phyloP scores from a whole-genome alignment of 140 eudicot species.

The Stevia rebaudiana region DNA sequence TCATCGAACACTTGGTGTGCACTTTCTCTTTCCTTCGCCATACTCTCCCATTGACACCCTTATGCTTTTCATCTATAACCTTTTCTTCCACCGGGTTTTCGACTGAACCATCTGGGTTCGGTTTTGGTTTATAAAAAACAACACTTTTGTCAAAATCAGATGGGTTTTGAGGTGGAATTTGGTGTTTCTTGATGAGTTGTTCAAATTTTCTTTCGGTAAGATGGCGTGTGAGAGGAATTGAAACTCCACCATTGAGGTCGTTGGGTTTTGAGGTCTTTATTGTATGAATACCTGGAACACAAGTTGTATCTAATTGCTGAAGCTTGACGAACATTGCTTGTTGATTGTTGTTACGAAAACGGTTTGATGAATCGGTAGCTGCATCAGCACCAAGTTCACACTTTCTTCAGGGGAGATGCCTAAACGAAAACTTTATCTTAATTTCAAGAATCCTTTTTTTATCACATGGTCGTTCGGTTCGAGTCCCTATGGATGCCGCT shows the following conservation, averaged over 20 bases:
- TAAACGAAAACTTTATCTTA: neutral
- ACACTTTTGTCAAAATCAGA: neutral
- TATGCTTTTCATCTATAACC: neutral
- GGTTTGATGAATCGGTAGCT: constrained; percentile 3
- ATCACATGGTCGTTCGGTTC: neutral
- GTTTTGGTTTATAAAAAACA: constrained; percentile 3
- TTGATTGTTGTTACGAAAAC: neutral
- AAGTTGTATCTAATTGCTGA: constrained; percentile 41
- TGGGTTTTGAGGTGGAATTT: constrained; percentile 16
- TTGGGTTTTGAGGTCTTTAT: constrained; percentile 16
- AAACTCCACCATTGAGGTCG: constrained; percentile 17
- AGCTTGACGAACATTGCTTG: constrained; percentile 42
- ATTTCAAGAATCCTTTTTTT: neutral
- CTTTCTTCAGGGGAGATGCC: neutral
- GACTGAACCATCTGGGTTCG: constrained; percentile 11
- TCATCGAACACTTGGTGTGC: constrained; percentile 26
- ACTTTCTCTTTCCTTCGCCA: constrained; percentile 8
- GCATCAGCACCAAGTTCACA: neutral
- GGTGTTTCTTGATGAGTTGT: constrained; percentile 21
- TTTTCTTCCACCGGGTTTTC: constrained; percentile 2
- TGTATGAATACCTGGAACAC: constrained; percentile 28
- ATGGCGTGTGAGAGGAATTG: constrained; percentile 29
- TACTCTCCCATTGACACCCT: neutral
- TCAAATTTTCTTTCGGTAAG: constrained; percentile 8
- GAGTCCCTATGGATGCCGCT: too few species aligned